Base-by-base conservation (phyloP, 2,329 filamentous ascomycete genomes). In the Cyclaneusma minus region DNA sequence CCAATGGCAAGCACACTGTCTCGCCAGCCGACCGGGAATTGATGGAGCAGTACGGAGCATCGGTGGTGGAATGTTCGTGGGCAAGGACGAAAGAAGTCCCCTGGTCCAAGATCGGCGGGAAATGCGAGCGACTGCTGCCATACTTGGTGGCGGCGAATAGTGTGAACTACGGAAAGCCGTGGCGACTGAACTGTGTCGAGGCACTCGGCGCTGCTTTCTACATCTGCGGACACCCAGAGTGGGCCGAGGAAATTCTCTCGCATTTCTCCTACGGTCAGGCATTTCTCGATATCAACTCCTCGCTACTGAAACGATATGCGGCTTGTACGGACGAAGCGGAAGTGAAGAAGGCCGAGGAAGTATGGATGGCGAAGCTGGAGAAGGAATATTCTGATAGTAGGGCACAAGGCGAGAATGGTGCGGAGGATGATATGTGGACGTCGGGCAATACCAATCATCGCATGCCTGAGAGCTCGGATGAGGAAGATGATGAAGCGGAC, bases 51-150 rank as follows among this genome's bases (percentile, higher is more conserved):
- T 80, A 81, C 47, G 89, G 89, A 36, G 87, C 85, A 12, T 89
- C 89, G 3, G 89, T 98, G 3, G 89, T 98, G 11, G 89, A 98
- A 56, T 93, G 85, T 47, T 92, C 82, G 13, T 98, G 89, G 89
- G 91, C 91, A 3, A 66, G 89, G 32, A 82, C 91, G 6, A 65
- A 79, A 24, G 89, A 98, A 52, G 74, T 98, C 4, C 85, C 87
- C 27, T 98, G 87, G 71, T 64, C 62, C 31, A 79, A 79, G 39
- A 92, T 98, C 32, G 89, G 89, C 15, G 89, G 89, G 13, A 89
- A 85, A 51, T 92, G 85, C 51, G 84, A 93, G 58, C 64, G 89
- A 28, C 52, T 94, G 36, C 58, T 98, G 30, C 89, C 89, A 0
- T 98, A 98, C 50, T 72, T 98, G 6, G 85, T 98, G 25, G 89